Conservation (phyloP, 805 yeast species). For the Saccharomycopsis sp. region DNA sequence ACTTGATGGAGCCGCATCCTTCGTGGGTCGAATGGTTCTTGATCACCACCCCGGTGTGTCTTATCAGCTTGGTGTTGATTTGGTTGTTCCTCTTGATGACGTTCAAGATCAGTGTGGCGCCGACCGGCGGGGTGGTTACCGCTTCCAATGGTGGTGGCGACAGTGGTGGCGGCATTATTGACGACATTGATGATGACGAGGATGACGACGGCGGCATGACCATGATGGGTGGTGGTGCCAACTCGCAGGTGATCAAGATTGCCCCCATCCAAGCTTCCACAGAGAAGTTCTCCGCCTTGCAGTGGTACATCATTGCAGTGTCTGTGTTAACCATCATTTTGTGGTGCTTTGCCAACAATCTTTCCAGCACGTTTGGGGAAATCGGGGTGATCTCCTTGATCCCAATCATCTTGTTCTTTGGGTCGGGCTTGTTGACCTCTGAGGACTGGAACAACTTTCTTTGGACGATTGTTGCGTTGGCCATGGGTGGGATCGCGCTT, state of each 20-base stretch:
- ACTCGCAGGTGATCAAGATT: conserved; percentile 25
- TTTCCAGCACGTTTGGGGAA: conserved; percentile 74
- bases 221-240: too few species aligned
- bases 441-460: conserved; percentile 94
- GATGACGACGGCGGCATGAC: too few species aligned
- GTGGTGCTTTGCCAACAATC: conserved; percentile 82
- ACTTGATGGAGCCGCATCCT: conserved; percentile 62
- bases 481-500: conserved; percentile 96
- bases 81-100: conserved; percentile 67
- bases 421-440: conserved; percentile 75
- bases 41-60: conserved; percentile 71
- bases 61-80: conserved; percentile 50
- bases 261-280: conserved; percentile 50
- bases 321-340: conserved; percentile 65
- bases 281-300: conserved; percentile 63
- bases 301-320: conserved; percentile 64
- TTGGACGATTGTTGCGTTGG: conserved; percentile 92
- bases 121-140: neutral
- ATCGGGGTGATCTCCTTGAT: conserved; percentile 94
- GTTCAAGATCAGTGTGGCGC: conserved; percentile 44
- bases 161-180: too few species aligned
- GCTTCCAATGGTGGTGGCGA: neutral
- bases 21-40: conserved; percentile 92
- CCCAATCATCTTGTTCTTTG: conserved; percentile 87
- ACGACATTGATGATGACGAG: conserved; percentile 9